A percentile compares a stretch with the other conserved stretches of the same genome.
Conservation (phyloP, 2,329 filamentous ascomycete genomes). For the Colletotrichum cuscutae region DNA sequence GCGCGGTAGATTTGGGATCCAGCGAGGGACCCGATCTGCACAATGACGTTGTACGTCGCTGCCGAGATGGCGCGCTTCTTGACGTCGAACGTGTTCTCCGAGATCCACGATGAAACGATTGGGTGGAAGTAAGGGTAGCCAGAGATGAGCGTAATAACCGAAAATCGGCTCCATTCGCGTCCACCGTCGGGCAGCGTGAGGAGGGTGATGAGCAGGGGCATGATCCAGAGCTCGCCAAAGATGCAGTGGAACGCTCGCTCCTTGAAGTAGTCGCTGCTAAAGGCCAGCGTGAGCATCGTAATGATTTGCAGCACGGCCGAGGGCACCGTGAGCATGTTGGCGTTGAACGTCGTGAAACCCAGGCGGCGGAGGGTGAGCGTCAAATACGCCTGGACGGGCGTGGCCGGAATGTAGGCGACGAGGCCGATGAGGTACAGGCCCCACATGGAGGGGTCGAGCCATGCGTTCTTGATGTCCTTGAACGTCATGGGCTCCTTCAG, state of each 20-base stretch:
- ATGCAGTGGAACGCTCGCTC: constrained; percentile 59
- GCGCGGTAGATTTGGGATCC: constrained; percentile 60
- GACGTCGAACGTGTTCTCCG: constrained; percentile 60
- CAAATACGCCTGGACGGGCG: constrained; percentile 40
- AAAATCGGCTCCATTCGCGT: constrained; percentile 62
- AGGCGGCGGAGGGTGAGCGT: constrained; percentile 41
- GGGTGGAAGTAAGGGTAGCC: constrained; percentile 70
- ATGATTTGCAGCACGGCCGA: constrained; percentile 63
- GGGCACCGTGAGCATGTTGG: constrained; percentile 51
- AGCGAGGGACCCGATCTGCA: constrained; percentile 55
- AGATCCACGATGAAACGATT: constrained; percentile 61
- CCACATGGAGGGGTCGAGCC: constrained; percentile 59
- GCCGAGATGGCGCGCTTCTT: constrained; percentile 60
- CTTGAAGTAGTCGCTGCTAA: constrained; percentile 59
- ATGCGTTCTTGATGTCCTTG: constrained; percentile 55
- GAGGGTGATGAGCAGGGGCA: constrained; percentile 64
- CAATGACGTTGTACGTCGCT: constrained; percentile 62
- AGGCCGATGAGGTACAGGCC: constrained; percentile 61
- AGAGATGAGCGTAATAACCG: constrained; percentile 61
- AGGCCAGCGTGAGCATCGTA: constrained; percentile 60
- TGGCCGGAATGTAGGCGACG: constrained; percentile 47
- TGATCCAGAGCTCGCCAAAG: constrained; percentile 62
- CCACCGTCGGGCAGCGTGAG: constrained; percentile 51
- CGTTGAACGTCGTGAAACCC: constrained; percentile 55
- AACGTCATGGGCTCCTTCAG: constrained; percentile 55